Percentiles rank a stretch among this genome's conserved stretches.
These are phyloP conservation scores for Gnetum montanum DNA, from an alignment of 75 land plant genomes.

Conservation along the genomic window DNA sequence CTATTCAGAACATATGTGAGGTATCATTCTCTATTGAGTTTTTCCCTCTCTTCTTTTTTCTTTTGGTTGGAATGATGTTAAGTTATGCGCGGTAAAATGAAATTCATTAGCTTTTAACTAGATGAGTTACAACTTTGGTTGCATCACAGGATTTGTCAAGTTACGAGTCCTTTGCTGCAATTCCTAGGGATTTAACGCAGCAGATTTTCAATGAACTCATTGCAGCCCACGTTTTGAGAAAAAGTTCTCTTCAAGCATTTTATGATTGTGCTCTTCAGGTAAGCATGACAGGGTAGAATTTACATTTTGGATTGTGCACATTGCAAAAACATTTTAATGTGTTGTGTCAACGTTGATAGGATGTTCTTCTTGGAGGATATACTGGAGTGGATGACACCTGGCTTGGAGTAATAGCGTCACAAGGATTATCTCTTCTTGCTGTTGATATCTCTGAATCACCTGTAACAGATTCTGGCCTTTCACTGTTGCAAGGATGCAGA, in stretches of 20 bases:
- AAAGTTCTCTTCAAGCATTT: conserved; percentile 46
- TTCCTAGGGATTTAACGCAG: conserved; percentile 92
- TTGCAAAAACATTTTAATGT: not conserved
- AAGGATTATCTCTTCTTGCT: conserved; percentile 71
- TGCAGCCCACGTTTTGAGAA: conserved; percentile 36
- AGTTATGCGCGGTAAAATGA: conserved; percentile 2
- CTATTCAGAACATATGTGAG: conserved; percentile 48
- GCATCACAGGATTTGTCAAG: conserved; percentile 44
- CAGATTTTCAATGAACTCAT: conserved; percentile 85
- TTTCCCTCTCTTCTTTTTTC: not conserved
- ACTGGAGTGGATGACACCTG: conserved; percentile 76
- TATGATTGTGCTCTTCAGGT: conserved; percentile 89
- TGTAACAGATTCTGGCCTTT: conserved; percentile 68
- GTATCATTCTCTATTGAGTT: conserved; percentile 16
- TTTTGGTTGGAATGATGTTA: not conserved
- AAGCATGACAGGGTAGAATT: no score
- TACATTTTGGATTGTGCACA: no score
- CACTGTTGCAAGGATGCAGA: conserved; percentile 38
- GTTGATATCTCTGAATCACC: conserved; percentile 75
- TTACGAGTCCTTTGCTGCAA: conserved; percentile 41
- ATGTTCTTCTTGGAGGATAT: conserved; percentile 71
- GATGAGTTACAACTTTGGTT: not conserved
- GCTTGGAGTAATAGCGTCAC: conserved; percentile 81
- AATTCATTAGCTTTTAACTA: not conserved
- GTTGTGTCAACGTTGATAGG: no score